Base-by-base conservation (phyloP, 2,329 filamentous ascomycete genomes). In the Nemania sp. region DNA sequence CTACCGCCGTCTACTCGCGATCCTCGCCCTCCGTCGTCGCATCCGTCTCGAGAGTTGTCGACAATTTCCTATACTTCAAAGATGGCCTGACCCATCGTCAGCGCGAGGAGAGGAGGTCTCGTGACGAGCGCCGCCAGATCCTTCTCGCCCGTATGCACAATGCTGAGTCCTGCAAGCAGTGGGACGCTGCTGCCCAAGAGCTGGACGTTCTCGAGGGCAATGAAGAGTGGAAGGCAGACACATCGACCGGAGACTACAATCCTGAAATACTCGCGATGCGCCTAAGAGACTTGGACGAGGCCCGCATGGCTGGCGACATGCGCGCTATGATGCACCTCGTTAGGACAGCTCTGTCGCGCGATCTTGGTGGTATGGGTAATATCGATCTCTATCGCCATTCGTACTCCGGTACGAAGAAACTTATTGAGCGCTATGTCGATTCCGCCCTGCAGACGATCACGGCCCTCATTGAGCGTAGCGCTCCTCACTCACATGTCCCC, bases 361-460 rank as follows among this genome's bases (percentile, higher is more conserved):
- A 94, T 73, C 82, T 97, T 10, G 94, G 93, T 7, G 92, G 92
- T 59, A 97, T 98, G 91, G 93, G 92, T 69, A 92, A 94, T 75
- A 86, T 91, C 49, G 87, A 90, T 60, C 85, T 98, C 1, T 98
- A 98, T 81, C 90, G 90, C 63, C 92, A 96, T 77, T 92, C 92
- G 0, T 90, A 96, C 76, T 87, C 93, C 15, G 95, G 94, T 5
- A 97, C 94, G 8, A 98, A 98, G 81, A 85, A 87, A 67, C 81
- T 97, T 70, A 95, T 97, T 69, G 94, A 98, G 80, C 86, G 88
- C 38, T 98, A 98, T 75, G 94, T 97, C 69, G 88, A 92, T 57
- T 93, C 93, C 1, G 90, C 93, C 0, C 82, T 94, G 32, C 86
- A 89, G 65, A 93, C 93, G 0, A 90, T 98, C 67, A 84, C 90